Percentiles rank a stretch among this genome's conserved stretches.
Conservation (phyloP, 345 rosid genomes). For the Adansonia digitata region DNA sequence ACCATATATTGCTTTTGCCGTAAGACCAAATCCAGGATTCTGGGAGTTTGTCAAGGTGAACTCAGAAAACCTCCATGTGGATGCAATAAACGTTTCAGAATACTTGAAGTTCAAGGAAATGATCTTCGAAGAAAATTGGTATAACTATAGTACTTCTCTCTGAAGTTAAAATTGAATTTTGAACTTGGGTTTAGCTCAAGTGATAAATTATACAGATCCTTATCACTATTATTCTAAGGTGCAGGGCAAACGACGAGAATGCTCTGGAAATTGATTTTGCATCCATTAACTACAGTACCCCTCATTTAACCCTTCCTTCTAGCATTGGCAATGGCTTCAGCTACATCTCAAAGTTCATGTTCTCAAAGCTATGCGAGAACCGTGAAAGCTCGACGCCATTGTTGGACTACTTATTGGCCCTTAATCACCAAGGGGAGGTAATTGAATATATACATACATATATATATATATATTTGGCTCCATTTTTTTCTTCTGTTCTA, state of each 20-base stretch:
- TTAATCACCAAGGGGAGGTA: conserved; percentile 84
- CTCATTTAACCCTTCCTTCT: conserved; percentile 61
- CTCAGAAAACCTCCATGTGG: conserved; percentile 50
- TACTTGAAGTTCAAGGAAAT: conserved; percentile 77
- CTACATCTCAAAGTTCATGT: conserved; percentile 60
- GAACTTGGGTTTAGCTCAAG: background rate
- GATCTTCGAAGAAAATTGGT: conserved; percentile 75
- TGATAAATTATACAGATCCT: too few relatives aligned
- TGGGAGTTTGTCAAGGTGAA: conserved; percentile 89
- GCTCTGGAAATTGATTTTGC: conserved; percentile 85
- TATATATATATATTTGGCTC: background rate
- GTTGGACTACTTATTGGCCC: conserved; percentile 53
- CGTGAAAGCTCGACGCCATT: conserved; percentile 34
- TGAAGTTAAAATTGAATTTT: background rate
- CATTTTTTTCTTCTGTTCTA: background rate
- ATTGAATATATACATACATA: background rate
- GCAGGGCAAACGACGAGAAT: conserved; percentile 81
- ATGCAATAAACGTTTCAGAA: conserved; percentile 48
- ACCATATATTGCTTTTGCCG: conserved; percentile 75
- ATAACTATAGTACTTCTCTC: background rate
- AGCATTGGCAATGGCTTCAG: conserved; percentile 75
- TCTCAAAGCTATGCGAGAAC: conserved; percentile 46
- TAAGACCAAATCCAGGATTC: conserved; percentile 76
- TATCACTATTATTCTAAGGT: background rate
- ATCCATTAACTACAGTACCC: conserved; percentile 62